A percentile compares a stretch with the other conserved stretches of the same genome.
Evolutionary conservation across 2,329 filamentous ascomycete genomes (phyloP).

Genomic region (Leptographium radiaticola): DNA sequence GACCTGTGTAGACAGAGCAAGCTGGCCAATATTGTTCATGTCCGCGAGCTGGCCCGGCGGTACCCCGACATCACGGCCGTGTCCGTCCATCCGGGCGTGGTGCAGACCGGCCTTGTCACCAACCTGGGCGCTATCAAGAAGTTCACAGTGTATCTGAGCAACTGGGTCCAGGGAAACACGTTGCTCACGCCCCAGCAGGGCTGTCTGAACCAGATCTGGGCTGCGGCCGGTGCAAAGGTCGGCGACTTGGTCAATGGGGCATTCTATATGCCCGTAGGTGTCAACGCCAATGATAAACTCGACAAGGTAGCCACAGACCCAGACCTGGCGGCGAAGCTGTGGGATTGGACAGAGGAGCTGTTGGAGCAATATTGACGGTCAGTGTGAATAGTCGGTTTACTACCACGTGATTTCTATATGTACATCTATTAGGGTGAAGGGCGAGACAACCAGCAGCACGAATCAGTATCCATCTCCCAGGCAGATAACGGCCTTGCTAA

Average conservation of each 20-base stretch:
- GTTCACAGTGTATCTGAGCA: constrained; percentile 9
- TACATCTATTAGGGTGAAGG: no score
- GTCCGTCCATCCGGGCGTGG: constrained; percentile 17
- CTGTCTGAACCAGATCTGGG: constrained; percentile 27
- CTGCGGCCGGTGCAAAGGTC: constrained; percentile 17
- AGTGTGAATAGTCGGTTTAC: no score
- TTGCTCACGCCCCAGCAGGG: constrained; percentile 20
- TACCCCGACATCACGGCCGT: constrained; percentile 15
- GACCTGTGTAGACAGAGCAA: constrained; percentile 24
- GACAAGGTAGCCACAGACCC: constrained; percentile 15
- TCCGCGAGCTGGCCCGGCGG: constrained; percentile 14
- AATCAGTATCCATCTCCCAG: no score
- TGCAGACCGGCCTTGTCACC: constrained; percentile 15
- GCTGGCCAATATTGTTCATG: constrained; percentile 17
- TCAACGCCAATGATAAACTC: constrained; percentile 12
- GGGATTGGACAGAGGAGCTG: constrained; percentile 22
- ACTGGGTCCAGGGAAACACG: constrained; percentile 6
- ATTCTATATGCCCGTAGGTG: constrained; percentile 25
- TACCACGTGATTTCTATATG: no score
- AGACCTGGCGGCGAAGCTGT: constrained; percentile 20
- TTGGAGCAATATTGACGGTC: constrained; percentile 7
- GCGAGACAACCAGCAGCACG: no score
- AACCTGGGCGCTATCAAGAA: constrained; percentile 7
- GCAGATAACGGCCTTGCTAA: neutral
- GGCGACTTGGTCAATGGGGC: constrained; percentile 19